Base-by-base conservation (phyloP, 805 yeast genomes). In the Suhomyces faveliae region DNA sequence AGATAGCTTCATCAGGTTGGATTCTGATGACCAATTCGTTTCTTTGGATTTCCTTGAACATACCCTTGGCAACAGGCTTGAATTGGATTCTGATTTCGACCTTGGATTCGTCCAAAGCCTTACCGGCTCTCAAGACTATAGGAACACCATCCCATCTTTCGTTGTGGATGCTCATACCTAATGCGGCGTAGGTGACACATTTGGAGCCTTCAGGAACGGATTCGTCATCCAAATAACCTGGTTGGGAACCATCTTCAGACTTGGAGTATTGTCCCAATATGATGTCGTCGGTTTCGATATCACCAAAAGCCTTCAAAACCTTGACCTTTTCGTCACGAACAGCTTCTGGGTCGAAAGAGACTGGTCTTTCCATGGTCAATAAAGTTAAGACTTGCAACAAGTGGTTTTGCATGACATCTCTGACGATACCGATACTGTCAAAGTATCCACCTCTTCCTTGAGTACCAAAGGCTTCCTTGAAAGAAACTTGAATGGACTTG, bases 121-220 rank as follows among this genome's bases (percentile, higher is more conserved):
- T 94, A 62, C 99, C 99, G 12, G 98, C 99, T 73, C 96, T 82
- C 76, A 94, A 76, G 45, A 94, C 85, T 63, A 94, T 82, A 47
- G 99, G 99, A 40, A 94, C 98, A 61, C 98, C 98, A 53, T 87
- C 94, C 99, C 99, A 94, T 64, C 97, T 83, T 71, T 94, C 98
- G 68, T 91, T 94, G 61, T 83, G 77, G 67, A 94, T 87, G 55
- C 83, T 74, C 52, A 92, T 63, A 19, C 84, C 80, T 49, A 94
- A 63, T 2, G 97, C 97, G 10, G 97, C 97, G 67, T 80, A 94
- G 3, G 99, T 94, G 48, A 90, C 89, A 64, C 96, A 87, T 67
- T 87, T 88, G 47, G 97, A 89, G 53, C 78, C 84, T 45, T 79
- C 73, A 54, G 83, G 77, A 51, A 94, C 97, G 13, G 97, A 88